Evolutionary conservation across 2,329 filamentous ascomycete species (phyloP).

Genomic region (Fusarium pseudonygamai): DNA sequence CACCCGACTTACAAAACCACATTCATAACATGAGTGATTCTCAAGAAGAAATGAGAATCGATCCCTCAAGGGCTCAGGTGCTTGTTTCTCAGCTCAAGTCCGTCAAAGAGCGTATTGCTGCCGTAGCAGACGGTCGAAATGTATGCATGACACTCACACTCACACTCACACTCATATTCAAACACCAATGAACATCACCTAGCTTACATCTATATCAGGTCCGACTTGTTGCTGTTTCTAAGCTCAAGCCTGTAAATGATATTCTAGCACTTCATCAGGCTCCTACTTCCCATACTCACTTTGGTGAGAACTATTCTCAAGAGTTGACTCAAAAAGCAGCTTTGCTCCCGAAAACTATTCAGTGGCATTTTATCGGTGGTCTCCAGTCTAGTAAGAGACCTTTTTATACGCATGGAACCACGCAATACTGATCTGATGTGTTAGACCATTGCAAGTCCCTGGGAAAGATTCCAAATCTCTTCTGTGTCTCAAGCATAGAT

Average conservation of each 20-base stretch:
- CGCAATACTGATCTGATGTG: constrained; percentile 8
- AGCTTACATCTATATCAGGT: constrained; percentile 60
- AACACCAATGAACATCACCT: background rate
- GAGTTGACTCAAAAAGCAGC: constrained; percentile 88
- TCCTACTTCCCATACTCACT: constrained; percentile 73
- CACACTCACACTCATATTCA: background rate
- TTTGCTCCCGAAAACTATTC: constrained; percentile 78
- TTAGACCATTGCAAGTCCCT: constrained; percentile 88
- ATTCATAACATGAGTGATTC: constrained; percentile 53
- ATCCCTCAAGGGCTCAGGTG: constrained; percentile 67
- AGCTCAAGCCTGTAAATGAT: constrained; percentile 92
- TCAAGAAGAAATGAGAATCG: constrained; percentile 66
- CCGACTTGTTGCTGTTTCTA: constrained; percentile 93
- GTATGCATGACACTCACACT: constrained; percentile 52
- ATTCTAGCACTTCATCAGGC: constrained; percentile 82
- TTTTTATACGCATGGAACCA: background rate
- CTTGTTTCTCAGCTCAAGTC: constrained; percentile 70
- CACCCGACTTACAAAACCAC: background rate
- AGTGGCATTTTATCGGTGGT: constrained; percentile 97
- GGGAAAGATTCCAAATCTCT: constrained; percentile 87
- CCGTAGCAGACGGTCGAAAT: constrained; percentile 62
- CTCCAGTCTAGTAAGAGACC: constrained; percentile 73
- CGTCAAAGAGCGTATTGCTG: constrained; percentile 67
- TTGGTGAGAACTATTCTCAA: constrained; percentile 96
- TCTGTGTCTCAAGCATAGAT: constrained; percentile 92